A percentile compares a stretch with the other conserved stretches of the same genome.
These are phyloP conservation scores for Penicillium rolfsii DNA, from an alignment of 2,329 filamentous ascomycete species.

Conservation along the genomic window DNA sequence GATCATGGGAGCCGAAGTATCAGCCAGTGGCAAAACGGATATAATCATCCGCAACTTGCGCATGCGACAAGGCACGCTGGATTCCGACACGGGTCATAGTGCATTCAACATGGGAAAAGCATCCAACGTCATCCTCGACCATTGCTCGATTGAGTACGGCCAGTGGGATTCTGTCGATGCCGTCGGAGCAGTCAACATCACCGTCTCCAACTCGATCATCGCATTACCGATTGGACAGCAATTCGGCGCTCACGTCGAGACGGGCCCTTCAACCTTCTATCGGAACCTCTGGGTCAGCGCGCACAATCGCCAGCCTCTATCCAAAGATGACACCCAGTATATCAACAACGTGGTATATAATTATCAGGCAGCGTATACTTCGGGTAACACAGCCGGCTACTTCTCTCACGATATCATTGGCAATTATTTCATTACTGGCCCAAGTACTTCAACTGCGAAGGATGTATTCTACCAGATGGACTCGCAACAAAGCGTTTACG, in stretches of 20 bases:
- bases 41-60: conserved; percentile 2
- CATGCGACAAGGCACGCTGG: neutral
- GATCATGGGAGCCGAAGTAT: conserved; percentile 3
- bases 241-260: conserved; percentile 1
- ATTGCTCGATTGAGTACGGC: conserved; percentile 2
- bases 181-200: conserved; percentile 1
- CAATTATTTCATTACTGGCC: conserved; percentile 4
- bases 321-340: neutral
- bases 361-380: neutral
- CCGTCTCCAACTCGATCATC: conserved; percentile 3
- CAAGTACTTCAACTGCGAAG: neutral
- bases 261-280: neutral
- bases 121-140: conserved; percentile 1
- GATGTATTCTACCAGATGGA: conserved; percentile 2
- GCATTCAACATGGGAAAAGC: conserved; percentile 3
- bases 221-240: neutral
- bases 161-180: conserved; percentile 1
- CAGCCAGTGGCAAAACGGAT: neutral
- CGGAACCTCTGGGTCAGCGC: conserved; percentile 2
- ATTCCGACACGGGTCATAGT: conserved; percentile 1
- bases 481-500: neutral
- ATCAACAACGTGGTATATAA: conserved; percentile 3
- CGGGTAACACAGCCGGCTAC: neutral
- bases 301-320: neutral
- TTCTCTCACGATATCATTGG: conserved; percentile 2